A percentile compares a stretch with the other conserved stretches of the same genome.
These are phyloP conservation scores for Vitis hybrid DNA, from an alignment of 177 flowering plant species.

Conservation along the genomic window DNA sequence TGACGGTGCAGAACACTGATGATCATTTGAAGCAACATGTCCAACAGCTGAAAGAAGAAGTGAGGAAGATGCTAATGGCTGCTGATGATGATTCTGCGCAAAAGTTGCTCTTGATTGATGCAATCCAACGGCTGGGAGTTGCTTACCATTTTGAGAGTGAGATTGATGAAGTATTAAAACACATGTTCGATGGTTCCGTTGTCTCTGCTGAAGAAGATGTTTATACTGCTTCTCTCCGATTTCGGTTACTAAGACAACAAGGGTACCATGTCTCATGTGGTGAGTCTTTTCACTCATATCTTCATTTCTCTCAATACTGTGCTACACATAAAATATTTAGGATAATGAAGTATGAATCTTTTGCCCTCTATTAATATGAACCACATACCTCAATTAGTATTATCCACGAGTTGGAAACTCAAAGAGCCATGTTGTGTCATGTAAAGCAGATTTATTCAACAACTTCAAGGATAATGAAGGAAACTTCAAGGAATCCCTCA, in stretches of 20 bases:
- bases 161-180: slow-evolving; percentile 19
- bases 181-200: neutral
- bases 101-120: slow-evolving; percentile 21
- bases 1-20: no score
- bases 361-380: neutral
- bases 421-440: neutral
- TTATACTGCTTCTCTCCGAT: slow-evolving; percentile 17
- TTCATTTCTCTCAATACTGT: no score
- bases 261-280: slow-evolving; percentile 32
- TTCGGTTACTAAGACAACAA: slow-evolving; percentile 41
- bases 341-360: neutral
- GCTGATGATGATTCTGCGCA: neutral
- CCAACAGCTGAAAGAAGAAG: slow-evolving; percentile 12
- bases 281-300: slow-evolving; percentile 9
- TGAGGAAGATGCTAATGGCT: slow-evolving; percentile 11
- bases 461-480: slow-evolving; percentile 29
- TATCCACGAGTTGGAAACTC: neutral
- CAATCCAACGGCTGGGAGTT: slow-evolving; percentile 31
- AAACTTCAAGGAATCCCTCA: slow-evolving; percentile 19
- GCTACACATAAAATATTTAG: no score
- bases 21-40: no score
- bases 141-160: slow-evolving; percentile 28
- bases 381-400: neutral
- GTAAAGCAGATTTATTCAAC: slow-evolving; percentile 27
- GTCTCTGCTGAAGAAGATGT: slow-evolving; percentile 5